Conservation (phyloP, 768 basidiomycete species). For the Phaeotremella skinneri region DNA sequence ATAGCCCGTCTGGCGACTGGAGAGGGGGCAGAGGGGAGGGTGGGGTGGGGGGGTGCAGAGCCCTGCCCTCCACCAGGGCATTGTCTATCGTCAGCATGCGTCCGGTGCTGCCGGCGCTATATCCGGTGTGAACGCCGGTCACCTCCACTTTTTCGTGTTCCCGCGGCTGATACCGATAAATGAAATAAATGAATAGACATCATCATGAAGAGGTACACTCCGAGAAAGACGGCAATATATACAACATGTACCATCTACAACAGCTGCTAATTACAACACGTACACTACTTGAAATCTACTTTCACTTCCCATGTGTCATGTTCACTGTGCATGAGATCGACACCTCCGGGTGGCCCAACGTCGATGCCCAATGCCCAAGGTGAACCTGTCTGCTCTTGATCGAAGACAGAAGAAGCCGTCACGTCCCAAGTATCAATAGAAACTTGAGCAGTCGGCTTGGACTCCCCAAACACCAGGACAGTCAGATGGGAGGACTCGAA, state of each 20-base stretch:
- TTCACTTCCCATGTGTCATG: neutral
- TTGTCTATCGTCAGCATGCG: no score
- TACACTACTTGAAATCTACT: neutral
- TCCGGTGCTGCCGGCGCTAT: no score
- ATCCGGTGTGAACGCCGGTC: constrained; percentile 1
- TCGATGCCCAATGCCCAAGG: neutral
- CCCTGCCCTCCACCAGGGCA: no score
- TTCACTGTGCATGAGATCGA: neutral
- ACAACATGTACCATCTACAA: no score
- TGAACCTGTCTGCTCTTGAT: neutral
- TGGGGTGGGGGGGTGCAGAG: no score
- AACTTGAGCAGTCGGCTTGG: neutral
- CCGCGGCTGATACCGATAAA: no score
- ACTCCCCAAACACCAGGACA: neutral
- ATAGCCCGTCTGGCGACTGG: no score
- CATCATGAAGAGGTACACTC: no score
- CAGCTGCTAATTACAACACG: no score
- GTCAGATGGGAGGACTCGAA: neutral
- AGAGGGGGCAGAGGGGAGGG: no score
- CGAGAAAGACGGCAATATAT: neutral
- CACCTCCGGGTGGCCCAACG: neutral
- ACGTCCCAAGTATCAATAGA: neutral
- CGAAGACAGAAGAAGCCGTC: neutral
- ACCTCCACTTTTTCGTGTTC: no score
- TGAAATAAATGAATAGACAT: no score